A percentile compares a stretch with the other conserved stretches of the same genome.
Evolutionary conservation across 805 yeast species (phyloP).

Genomic region (Wickerhamiella qilinensis): DNA sequence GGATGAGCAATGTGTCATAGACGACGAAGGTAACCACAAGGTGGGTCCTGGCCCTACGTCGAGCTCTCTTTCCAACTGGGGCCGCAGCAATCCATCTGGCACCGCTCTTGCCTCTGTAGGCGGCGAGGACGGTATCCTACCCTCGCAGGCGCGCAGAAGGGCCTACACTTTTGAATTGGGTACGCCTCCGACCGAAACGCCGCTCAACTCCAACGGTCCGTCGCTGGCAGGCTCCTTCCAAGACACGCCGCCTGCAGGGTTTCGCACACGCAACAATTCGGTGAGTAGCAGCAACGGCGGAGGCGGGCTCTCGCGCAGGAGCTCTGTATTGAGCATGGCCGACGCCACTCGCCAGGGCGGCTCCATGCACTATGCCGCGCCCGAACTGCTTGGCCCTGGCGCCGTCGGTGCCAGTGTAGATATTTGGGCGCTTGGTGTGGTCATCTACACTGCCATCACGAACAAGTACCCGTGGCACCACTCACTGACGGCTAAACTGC

Average conservation of each 20-base stretch:
- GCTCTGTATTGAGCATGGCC: neutral
- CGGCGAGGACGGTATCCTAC: neutral
- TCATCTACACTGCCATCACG: constrained; percentile 52
- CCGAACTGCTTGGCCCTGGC: constrained; percentile 55
- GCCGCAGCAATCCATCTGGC: neutral
- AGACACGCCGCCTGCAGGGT: neutral
- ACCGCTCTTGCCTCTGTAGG: neutral
- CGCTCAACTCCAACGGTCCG: neutral
- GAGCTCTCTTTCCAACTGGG: neutral
- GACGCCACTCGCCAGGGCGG: constrained; percentile 39
- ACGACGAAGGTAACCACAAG: neutral
- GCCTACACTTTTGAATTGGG: neutral
- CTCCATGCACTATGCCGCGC: constrained; percentile 83
- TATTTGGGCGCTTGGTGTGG: constrained; percentile 82
- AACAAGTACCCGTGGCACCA: constrained; percentile 75
- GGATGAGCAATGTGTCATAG: neutral
- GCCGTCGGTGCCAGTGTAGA: constrained; percentile 54
- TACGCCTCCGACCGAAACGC: neutral
- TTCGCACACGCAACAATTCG: neutral
- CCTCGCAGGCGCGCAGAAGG: too few species aligned
- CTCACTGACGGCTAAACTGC: constrained; percentile 62
- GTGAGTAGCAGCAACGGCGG: neutral
- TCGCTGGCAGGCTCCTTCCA: neutral
- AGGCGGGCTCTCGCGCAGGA: neutral
- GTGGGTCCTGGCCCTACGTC: neutral